A percentile compares a stretch with the other conserved stretches of the same genome.
Evolutionary conservation across 371 early-diverging fungal genomes (phyloP).

Genomic region (Mortierella sp.): DNA sequence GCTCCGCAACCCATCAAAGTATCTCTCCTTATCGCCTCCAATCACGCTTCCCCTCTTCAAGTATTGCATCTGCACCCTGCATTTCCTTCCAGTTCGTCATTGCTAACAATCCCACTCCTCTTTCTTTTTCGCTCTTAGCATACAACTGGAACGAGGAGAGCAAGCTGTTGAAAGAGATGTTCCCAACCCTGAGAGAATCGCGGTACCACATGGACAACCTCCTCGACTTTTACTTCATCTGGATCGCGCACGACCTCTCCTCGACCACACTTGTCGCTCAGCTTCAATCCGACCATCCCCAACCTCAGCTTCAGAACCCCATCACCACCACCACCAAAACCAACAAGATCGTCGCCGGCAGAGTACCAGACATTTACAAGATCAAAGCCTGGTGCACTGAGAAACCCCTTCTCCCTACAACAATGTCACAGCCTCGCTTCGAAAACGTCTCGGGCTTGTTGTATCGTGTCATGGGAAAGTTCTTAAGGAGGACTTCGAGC

Average conservation of each 20-base stretch:
- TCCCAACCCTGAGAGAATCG: neutral
- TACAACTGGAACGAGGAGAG: neutral
- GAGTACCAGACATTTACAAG: neutral
- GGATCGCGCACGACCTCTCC: neutral
- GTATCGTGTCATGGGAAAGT: neutral
- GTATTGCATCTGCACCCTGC: neutral
- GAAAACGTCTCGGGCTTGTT: neutral
- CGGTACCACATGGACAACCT: neutral
- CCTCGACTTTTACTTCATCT: neutral
- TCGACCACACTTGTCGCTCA: neutral
- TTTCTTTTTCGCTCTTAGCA: neutral
- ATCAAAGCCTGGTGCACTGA: neutral
- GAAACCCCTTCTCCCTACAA: neutral
- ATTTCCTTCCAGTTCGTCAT: neutral
- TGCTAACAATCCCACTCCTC: neutral
- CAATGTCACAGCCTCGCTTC: neutral
- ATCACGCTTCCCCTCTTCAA: too few relatives aligned
- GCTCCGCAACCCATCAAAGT: too few relatives aligned
- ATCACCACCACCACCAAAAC: neutral
- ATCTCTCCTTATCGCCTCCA: too few relatives aligned
- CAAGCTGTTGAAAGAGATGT: neutral
- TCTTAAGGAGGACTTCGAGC: neutral
- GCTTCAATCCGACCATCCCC: neutral
- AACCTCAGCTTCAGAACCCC: neutral
- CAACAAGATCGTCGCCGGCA: neutral